phyloP scores from a whole-genome alignment of 495 filamentous ascomycete species.

The Cercophora newfieldiana region DNA sequence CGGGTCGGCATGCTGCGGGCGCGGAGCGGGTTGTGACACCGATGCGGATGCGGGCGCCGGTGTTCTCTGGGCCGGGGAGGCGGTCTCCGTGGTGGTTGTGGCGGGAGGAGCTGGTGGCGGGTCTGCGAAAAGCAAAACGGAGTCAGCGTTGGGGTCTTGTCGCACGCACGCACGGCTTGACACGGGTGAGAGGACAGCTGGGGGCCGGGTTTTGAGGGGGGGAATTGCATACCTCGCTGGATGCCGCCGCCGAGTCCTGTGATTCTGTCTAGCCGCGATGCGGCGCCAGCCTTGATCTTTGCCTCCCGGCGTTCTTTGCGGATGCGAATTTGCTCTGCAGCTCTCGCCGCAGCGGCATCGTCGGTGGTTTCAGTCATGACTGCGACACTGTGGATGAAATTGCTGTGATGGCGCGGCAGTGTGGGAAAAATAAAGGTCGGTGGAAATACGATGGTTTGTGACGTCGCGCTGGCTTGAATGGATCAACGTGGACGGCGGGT shows the following conservation, averaged over 20 bases:
- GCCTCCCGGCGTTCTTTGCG: constrained; percentile 89
- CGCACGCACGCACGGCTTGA: not conserved
- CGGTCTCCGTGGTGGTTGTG: constrained; percentile 12
- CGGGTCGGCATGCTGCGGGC: constrained; percentile 54
- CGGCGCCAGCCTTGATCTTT: constrained; percentile 82
- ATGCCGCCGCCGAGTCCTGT: constrained; percentile 71
- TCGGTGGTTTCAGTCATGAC: constrained; percentile 36
- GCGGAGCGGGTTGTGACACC: not conserved
- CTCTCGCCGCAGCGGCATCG: constrained; percentile 58
- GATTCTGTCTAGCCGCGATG: constrained; percentile 79
- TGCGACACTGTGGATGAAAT: not conserved
- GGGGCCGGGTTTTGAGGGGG: too few species aligned
- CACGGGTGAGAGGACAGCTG: constrained; percentile 8
- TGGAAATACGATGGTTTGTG: not conserved
- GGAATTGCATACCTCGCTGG: constrained; percentile 48
- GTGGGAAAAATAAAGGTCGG: not conserved
- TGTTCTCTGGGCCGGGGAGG: constrained; percentile 9
- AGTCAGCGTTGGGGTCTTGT: not conserved
- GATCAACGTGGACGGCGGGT: constrained; percentile 11
- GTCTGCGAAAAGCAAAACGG: not conserved
- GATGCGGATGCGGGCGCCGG: constrained; percentile 17
- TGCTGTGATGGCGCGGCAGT: not conserved
- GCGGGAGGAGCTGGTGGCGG: not conserved
- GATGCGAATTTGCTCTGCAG: constrained; percentile 73
- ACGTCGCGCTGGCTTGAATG: constrained; percentile 10